phyloP scores from a whole-genome alignment of 805 yeast genomes.

The Yarrowia sp. region DNA sequence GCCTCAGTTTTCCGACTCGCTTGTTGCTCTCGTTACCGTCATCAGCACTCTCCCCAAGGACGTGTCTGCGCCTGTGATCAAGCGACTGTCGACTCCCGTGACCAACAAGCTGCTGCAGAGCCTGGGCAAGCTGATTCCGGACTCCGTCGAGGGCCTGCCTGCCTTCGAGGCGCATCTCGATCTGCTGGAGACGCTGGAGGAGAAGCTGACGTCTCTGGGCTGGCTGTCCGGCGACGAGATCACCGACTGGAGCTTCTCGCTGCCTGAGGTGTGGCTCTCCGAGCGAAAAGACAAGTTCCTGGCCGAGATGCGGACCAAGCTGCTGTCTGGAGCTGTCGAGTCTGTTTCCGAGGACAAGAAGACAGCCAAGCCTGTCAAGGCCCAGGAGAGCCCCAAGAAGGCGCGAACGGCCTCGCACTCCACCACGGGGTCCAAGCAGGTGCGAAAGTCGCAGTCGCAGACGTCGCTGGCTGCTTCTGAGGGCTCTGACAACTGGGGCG shows the following conservation, averaged over 20 bases:
- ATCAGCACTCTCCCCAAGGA: neutral
- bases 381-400: neutral
- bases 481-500: conserved; percentile 28
- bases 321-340: conserved; percentile 10
- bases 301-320: conserved; percentile 27
- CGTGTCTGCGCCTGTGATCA: neutral
- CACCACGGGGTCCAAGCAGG: neutral
- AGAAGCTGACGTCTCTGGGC: conserved; percentile 19
- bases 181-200: conserved; percentile 29
- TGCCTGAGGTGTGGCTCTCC: conserved; percentile 32
- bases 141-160: conserved; percentile 25
- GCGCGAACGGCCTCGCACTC: neutral
- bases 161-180: conserved; percentile 29
- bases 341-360: neutral
- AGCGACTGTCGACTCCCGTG: conserved; percentile 15
- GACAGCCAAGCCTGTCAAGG: neutral
- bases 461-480: neutral
- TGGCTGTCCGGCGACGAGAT: conserved; percentile 31
- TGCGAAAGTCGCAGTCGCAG: neutral
- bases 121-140: conserved; percentile 30
- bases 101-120: neutral
- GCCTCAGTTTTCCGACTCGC: neutral
- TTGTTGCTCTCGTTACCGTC: neutral
- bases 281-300: conserved; percentile 29
- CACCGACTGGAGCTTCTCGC: conserved; percentile 30